Evolutionary conservation across 805 yeast genomes (phyloP), one percentile per base, ranked within the genome.

Genomic region (Ogataea degrootiae): DNA sequence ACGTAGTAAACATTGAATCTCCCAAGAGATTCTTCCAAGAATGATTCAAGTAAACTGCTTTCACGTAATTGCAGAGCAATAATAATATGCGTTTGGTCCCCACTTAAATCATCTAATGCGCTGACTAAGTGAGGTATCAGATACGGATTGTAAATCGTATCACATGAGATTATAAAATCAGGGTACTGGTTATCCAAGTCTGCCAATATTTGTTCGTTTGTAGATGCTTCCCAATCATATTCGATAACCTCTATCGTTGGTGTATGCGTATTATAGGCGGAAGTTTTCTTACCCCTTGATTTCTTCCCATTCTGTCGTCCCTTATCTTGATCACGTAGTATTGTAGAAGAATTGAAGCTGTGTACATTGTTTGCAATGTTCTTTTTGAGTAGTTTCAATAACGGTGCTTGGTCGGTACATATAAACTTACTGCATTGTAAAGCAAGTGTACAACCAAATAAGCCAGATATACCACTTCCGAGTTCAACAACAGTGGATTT

Each of bases 91-190:
- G 76, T 62, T 0, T 62, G 43, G 0, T 46, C 48, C 3, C 66
- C 68, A 60, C 75, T 61, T 21, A 78, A 50, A 23, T 48, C 44
- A 22, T 59, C 57, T 21, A 80, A 36, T 0, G 86, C 70, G 6
- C 61, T 58, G 15, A 82, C 62, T 48, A 83, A 73, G 47, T 64
- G 72, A 0, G 74, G 75, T 3, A 82, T 72, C 39, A 84, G 62
- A 53, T 67, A 82, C 46, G 79, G 84, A 56, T 83, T 83, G 65
- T 83, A 83, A 4, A 83, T 72, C 6, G 87, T 77, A 57, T 83
- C 90, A 55, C 83, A 79, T 0, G 86, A 85, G 9, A 83, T 57
- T 5, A 83, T 66, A 39, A 71, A 63, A 49, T 77, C 83, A 0
- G 79, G 77, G 1, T 38, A 43, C 1, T 37, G 38, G 0, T 31